These are phyloP conservation scores for Cerioporus squamosus DNA, from an alignment of 1,284 basidiomycete species.

Conservation along the genomic window DNA sequence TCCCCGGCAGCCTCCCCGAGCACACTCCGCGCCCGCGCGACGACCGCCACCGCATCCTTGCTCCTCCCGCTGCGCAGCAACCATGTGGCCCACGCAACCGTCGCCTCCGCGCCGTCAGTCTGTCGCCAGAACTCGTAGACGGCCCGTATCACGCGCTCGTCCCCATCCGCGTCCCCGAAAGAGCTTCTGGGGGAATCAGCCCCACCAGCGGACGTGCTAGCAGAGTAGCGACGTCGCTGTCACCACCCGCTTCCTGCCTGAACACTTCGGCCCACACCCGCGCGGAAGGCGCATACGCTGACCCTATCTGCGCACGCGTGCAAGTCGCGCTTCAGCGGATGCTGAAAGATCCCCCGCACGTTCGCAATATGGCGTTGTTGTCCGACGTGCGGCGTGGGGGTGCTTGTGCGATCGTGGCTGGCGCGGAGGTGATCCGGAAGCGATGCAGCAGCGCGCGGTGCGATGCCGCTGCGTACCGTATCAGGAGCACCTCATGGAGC, in stretches of 20 bases:
- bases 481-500: slow-evolving; percentile 53
- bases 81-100: slow-evolving; percentile 51
- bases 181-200: neutral
- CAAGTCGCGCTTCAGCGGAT: slow-evolving; percentile 30
- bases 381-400: too few species aligned
- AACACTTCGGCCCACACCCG: slow-evolving; percentile 50
- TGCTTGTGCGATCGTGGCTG: neutral
- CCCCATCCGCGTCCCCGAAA: slow-evolving; percentile 20
- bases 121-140: slow-evolving; percentile 50
- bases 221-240: neutral
- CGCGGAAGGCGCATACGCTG: slow-evolving; percentile 45
- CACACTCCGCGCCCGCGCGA: slow-evolving; percentile 28
- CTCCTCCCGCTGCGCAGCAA: slow-evolving; percentile 44
- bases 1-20: slow-evolving; percentile 21
- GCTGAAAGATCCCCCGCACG: neutral
- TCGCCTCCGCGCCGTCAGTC: slow-evolving; percentile 42
- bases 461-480: slow-evolving; percentile 42
- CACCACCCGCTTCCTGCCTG: slow-evolving; percentile 31
- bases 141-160: slow-evolving; percentile 38
- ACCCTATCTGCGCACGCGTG: slow-evolving; percentile 45
- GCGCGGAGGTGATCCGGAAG: neutral
- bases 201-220: neutral
- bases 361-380: slow-evolving; percentile 17
- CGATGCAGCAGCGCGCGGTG: slow-evolving; percentile 29
- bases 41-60: slow-evolving; percentile 29